These are phyloP conservation scores for Candida coleopterorum DNA, from an alignment of 805 yeast species.

Conservation along the genomic window DNA sequence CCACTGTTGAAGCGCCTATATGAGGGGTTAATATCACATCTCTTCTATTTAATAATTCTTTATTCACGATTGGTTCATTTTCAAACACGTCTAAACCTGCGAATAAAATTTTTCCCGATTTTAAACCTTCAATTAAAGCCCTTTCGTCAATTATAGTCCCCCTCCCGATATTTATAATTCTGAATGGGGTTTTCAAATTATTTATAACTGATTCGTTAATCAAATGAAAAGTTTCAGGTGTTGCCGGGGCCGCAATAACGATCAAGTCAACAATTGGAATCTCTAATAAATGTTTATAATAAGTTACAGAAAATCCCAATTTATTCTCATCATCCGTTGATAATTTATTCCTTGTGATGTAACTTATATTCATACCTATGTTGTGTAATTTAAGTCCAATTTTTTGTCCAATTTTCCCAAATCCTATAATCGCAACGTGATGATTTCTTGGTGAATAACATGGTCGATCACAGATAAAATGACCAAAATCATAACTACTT, in stretches of 20 bases:
- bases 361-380: slow-evolving; percentile 64
- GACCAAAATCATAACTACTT: slow-evolving; percentile 29
- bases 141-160: slow-evolving; percentile 65
- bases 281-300: slow-evolving; percentile 31
- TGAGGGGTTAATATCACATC: slow-evolving; percentile 71
- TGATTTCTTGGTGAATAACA: slow-evolving; percentile 51
- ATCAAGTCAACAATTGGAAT: slow-evolving; percentile 48
- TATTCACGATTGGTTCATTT: slow-evolving; percentile 54
- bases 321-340: slow-evolving; percentile 22
- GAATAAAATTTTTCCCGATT: slow-evolving; percentile 54
- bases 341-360: slow-evolving; percentile 51
- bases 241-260: slow-evolving; percentile 64
- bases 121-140: slow-evolving; percentile 57
- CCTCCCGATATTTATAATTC: slow-evolving; percentile 72
- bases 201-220: slow-evolving; percentile 46
- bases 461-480: slow-evolving; percentile 42
- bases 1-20: slow-evolving; percentile 61
- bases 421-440: slow-evolving; percentile 62
- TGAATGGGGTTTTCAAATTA: slow-evolving; percentile 47
- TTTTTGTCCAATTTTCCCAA: slow-evolving; percentile 69
- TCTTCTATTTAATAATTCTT: slow-evolving; percentile 46
- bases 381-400: slow-evolving; percentile 52
- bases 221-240: slow-evolving; percentile 51
- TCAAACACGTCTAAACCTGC: slow-evolving; percentile 74
- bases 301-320: slow-evolving; percentile 44